These are phyloP conservation scores for Moesziomyces sp. DNA, from an alignment of 1,284 basidiomycete genomes.

Conservation along the genomic window DNA sequence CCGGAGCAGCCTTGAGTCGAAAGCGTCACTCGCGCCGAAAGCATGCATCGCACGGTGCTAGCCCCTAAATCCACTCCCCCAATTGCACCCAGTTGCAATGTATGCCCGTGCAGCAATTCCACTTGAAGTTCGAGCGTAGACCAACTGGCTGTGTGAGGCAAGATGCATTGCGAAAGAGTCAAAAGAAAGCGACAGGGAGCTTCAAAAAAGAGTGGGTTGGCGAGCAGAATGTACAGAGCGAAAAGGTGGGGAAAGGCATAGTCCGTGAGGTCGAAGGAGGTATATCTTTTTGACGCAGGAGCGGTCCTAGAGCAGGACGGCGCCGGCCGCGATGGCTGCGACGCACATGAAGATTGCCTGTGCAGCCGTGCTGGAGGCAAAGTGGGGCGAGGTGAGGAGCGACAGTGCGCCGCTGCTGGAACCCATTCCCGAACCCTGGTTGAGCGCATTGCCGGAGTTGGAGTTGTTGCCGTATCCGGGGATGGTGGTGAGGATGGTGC, in stretches of 20 bases:
- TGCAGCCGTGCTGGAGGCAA: constrained; percentile 20
- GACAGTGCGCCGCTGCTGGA: constrained; percentile 33
- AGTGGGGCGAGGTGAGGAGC: constrained; percentile 19
- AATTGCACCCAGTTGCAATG: too few relatives aligned
- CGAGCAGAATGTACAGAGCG: constrained; percentile 3
- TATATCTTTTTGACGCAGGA: too few relatives aligned
- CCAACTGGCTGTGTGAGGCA: background rate
- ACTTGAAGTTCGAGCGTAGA: background rate
- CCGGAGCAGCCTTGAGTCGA: background rate
- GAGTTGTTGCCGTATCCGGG: constrained; percentile 50
- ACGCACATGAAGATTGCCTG: constrained; percentile 19
- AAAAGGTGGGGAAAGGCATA: constrained; percentile 2
- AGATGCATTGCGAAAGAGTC: constrained; percentile 23
- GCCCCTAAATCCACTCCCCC: too few relatives aligned
- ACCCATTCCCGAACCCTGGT: constrained; percentile 26
- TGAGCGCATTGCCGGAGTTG: constrained; percentile 11
- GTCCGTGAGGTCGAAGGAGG: constrained; percentile 13
- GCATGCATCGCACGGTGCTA: background rate
- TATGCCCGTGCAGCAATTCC: too few relatives aligned
- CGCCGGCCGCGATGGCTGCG: constrained; percentile 25
- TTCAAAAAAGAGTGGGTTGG: constrained; percentile 4
- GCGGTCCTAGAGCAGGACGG: constrained; percentile 9
- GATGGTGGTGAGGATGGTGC: constrained; percentile 52
- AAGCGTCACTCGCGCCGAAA: background rate
- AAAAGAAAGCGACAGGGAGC: background rate